Percentiles rank a stretch among this genome's conserved stretches.
These are phyloP conservation scores for Abrus pulchellus DNA, from an alignment of 306 rosid species.

Conservation along the genomic window DNA sequence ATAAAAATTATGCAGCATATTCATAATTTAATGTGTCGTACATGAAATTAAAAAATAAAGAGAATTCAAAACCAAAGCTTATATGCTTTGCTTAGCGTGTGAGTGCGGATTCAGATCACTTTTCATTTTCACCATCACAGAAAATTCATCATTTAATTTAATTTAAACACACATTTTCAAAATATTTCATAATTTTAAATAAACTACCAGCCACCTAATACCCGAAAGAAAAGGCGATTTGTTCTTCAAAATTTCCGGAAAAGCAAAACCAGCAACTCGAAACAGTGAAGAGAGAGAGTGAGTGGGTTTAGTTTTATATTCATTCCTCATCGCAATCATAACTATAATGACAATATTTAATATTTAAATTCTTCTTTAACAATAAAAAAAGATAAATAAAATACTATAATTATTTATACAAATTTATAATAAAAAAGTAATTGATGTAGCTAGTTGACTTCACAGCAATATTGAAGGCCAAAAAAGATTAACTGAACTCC, in stretches of 20 bases:
- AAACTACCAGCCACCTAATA: too few species aligned
- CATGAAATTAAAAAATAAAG: neutral
- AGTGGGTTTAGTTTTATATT: neutral
- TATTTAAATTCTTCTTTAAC: neutral
- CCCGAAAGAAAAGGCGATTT: neutral
- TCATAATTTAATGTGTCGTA: too few species aligned
- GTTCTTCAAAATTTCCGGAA: neutral
- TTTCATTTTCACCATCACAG: conserved; percentile 1
- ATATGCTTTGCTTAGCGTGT: conserved; percentile 38
- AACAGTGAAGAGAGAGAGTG: neutral
- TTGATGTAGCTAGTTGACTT: neutral
- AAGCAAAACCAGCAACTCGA: neutral
- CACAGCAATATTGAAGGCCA: too few species aligned
- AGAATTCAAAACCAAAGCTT: neutral
- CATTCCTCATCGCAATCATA: neutral
- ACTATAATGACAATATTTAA: neutral
- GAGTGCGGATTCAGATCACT: conserved; percentile 20
- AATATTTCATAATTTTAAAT: too few species aligned
- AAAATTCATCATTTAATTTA: neutral
- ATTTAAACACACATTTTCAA: too few species aligned
- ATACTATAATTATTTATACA: neutral
- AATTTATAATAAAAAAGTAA: neutral
- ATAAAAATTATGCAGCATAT: too few species aligned
- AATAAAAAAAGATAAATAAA: neutral
- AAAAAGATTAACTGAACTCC: neutral